A percentile compares a stretch with the other conserved stretches of the same genome.
Conservation (phyloP, 2,329 filamentous ascomycete species). For the Nemania sp. region DNA sequence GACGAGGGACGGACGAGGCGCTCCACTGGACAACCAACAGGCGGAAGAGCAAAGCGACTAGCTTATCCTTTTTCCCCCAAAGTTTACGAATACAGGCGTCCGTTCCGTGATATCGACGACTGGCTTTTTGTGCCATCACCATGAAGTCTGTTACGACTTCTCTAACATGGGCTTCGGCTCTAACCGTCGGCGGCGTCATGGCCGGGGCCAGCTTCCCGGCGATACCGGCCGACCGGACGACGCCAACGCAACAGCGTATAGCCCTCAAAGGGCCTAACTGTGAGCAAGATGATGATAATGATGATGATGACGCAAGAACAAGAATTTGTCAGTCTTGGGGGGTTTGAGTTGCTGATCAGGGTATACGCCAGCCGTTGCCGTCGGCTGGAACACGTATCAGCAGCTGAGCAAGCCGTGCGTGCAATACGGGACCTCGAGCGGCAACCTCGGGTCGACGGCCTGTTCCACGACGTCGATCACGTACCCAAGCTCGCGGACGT, state of each 20-base stretch:
- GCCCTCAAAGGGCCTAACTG: conserved; percentile 54
- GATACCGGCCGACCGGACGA: conserved; percentile 54
- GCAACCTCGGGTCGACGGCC: conserved; percentile 43
- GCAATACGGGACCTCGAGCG: conserved; percentile 52
- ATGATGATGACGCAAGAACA: not conserved
- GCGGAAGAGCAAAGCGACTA: not conserved
- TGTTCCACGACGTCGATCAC: conserved; percentile 55
- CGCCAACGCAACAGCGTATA: conserved; percentile 58
- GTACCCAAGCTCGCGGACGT: conserved; percentile 59
- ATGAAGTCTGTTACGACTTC: conserved; percentile 34
- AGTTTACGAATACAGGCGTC: too few relatives aligned
- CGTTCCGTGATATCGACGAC: too few relatives aligned
- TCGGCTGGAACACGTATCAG: conserved; percentile 63
- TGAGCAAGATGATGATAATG: conserved; percentile 37
- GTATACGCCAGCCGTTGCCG: conserved; percentile 48
- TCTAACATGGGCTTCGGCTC: conserved; percentile 35
- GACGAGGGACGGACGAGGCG: too few relatives aligned
- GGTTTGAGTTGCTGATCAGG: conserved; percentile 1
- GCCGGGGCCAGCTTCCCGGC: conserved; percentile 48
- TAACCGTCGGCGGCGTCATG: conserved; percentile 36
- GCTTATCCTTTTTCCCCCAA: not conserved
- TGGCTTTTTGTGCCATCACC: conserved; percentile 4
- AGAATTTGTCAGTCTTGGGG: not conserved
- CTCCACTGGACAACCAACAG: too few relatives aligned
- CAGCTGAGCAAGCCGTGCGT: conserved; percentile 53